Evolutionary conservation across 2,329 filamentous ascomycete genomes (phyloP).

Genomic region (Fusarium sublunatum): DNA sequence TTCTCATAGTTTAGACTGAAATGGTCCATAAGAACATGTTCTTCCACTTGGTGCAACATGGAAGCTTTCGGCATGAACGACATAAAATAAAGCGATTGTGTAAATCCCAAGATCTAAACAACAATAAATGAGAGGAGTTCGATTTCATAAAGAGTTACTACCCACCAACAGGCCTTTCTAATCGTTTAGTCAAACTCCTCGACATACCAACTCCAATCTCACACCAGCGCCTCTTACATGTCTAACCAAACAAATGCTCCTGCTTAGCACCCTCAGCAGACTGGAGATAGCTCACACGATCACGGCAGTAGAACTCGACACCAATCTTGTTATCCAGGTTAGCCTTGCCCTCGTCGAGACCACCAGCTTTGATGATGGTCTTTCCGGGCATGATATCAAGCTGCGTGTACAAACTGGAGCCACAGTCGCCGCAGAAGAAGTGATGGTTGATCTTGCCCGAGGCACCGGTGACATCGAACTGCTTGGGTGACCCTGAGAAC

Average conservation of each 20-base stretch:
- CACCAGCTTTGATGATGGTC: slow-evolving; percentile 63
- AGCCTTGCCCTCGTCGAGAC: slow-evolving; percentile 60
- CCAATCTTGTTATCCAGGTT: slow-evolving; percentile 56
- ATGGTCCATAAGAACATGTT: too few species aligned
- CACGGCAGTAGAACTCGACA: slow-evolving; percentile 65
- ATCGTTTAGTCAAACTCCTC: too few species aligned
- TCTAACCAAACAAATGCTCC: slow-evolving; percentile 51
- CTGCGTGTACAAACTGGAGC: slow-evolving; percentile 62
- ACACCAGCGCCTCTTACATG: too few species aligned
- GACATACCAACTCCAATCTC: too few species aligned
- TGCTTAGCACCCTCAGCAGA: slow-evolving; percentile 60
- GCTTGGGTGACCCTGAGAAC: slow-evolving; percentile 56
- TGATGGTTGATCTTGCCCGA: slow-evolving; percentile 67
- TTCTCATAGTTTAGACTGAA: too few species aligned
- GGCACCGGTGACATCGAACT: slow-evolving; percentile 59
- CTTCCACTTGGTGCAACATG: too few species aligned
- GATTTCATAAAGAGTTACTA: too few species aligned
- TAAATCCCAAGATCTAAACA: too few species aligned
- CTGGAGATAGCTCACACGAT: slow-evolving; percentile 58
- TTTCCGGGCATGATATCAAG: slow-evolving; percentile 64
- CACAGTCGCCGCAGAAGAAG: slow-evolving; percentile 65
- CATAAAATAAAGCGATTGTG: too few species aligned
- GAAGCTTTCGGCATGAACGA: too few species aligned
- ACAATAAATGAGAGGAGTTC: too few species aligned
- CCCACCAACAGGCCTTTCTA: too few species aligned